Percentiles rank a stretch among this genome's conserved stretches.
phyloP scores from a whole-genome alignment of 2,329 filamentous ascomycete species.

The Colletotrichum chrysophilum region DNA sequence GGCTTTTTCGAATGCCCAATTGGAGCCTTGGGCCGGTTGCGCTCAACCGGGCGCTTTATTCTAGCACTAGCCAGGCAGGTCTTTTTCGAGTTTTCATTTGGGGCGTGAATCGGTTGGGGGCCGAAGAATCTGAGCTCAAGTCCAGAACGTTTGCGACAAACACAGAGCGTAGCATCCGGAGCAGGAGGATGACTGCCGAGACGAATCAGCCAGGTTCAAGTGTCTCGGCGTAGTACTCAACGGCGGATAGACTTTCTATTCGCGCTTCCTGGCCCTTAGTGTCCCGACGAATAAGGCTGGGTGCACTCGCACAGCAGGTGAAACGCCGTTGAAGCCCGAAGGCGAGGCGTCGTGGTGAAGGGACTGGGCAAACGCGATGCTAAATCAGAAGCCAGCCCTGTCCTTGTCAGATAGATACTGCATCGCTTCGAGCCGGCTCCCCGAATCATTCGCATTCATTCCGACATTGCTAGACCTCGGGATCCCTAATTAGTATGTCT shows the following conservation, averaged over 20 bases:
- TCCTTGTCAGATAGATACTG: not conserved
- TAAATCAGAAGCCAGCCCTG: not conserved
- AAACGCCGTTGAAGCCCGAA: conserved; percentile 10
- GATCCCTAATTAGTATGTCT: not conserved
- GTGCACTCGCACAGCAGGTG: not conserved
- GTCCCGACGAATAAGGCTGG: not conserved
- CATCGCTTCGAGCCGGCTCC: not conserved
- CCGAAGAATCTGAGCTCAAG: not conserved
- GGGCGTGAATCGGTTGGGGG: not conserved
- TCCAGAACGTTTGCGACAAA: conserved; percentile 1
- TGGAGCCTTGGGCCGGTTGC: not conserved
- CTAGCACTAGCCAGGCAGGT: not conserved
- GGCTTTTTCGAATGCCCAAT: not conserved
- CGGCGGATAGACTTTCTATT: conserved; percentile 12
- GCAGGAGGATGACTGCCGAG: not conserved
- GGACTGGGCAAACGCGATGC: not conserved
- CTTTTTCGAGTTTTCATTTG: not conserved
- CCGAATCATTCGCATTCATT: not conserved
- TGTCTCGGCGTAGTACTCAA: not conserved
- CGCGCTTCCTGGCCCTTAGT: not conserved
- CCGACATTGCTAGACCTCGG: not conserved
- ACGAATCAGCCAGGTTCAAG: not conserved
- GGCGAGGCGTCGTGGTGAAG: not conserved
- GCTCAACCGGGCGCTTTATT: not conserved
- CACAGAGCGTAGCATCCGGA: conserved; percentile 5